Conservation (phyloP, 2,329 filamentous ascomycete genomes). For the Lachnellula cervina region DNA sequence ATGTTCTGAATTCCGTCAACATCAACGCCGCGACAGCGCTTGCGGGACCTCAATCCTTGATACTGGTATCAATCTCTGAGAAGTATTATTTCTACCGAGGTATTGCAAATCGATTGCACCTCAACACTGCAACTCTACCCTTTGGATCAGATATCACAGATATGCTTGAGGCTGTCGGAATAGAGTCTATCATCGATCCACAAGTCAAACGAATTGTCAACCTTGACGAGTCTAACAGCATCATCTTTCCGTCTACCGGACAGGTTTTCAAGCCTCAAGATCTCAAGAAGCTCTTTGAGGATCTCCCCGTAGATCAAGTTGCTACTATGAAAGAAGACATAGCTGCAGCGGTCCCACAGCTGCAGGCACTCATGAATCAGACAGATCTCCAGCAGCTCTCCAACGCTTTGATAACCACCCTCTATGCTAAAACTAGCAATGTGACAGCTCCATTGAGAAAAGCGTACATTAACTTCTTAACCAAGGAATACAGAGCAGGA, state of each 20-base stretch:
- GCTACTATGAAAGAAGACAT: slow-evolving; percentile 17
- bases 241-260: slow-evolving; percentile 15
- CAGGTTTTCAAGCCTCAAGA: slow-evolving; percentile 8
- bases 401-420: slow-evolving; percentile 2
- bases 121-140: slow-evolving; percentile 18
- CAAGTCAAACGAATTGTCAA: slow-evolving; percentile 18
- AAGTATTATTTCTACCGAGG: slow-evolving; percentile 28
- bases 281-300: slow-evolving; percentile 11
- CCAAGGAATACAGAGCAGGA: slow-evolving; percentile 7
- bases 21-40: slow-evolving; percentile 28
- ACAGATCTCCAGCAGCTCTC: slow-evolving; percentile 17
- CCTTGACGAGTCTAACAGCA: slow-evolving; percentile 10
- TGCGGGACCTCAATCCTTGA: slow-evolving; percentile 25
- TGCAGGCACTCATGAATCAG: slow-evolving; percentile 17
- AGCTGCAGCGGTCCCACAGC: slow-evolving; percentile 14
- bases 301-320: slow-evolving; percentile 13
- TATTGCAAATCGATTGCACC: slow-evolving; percentile 14
- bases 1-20: slow-evolving; percentile 20
- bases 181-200: slow-evolving; percentile 12
- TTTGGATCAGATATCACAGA: slow-evolving; percentile 24
- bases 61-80: slow-evolving; percentile 21
- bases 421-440: slow-evolving; percentile 11
- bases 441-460: slow-evolving; percentile 9
- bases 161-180: slow-evolving; percentile 12
- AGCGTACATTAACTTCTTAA: slow-evolving; percentile 14